Evolutionary conservation across 2,329 filamentous ascomycete genomes (phyloP).

Genomic region (Domatiomyces catenatus): DNA sequence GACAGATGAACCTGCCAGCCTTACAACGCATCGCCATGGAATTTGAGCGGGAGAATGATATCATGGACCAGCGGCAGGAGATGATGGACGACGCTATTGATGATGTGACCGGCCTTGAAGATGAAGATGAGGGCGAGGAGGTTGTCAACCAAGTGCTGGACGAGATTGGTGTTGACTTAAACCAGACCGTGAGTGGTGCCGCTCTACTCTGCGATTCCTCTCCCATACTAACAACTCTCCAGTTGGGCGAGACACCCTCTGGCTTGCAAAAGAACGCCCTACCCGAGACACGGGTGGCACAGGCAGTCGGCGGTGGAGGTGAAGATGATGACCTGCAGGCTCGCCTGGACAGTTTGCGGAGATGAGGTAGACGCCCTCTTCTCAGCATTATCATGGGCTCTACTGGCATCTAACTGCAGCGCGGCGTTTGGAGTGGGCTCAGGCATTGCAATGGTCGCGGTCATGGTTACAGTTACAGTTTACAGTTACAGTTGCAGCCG

Average conservation of each 20-base stretch:
- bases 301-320: conserved; percentile 58
- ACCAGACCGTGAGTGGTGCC: conserved; percentile 57
- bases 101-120: conserved; percentile 77
- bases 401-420: neutral
- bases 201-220: conserved; percentile 6
- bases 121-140: conserved; percentile 93
- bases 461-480: neutral
- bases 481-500: neutral
- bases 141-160: conserved; percentile 93
- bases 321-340: conserved; percentile 87
- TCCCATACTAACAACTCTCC: conserved; percentile 9
- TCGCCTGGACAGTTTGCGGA: conserved; percentile 69
- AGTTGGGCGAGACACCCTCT: conserved; percentile 85
- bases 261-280: conserved; percentile 61
- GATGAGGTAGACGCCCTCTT: conserved; percentile 20
- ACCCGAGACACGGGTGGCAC: conserved; percentile 63
- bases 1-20: conserved; percentile 90
- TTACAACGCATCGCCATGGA: conserved; percentile 97
- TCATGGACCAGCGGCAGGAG: conserved; percentile 97
- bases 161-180: conserved; percentile 89
- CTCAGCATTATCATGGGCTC: neutral
- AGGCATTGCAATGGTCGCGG: neutral
- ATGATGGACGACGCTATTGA: conserved; percentile 99
- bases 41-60: conserved; percentile 95
- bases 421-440: too few species aligned